Evolutionary conservation across 2,329 filamentous ascomycete genomes (phyloP), one percentile per base, ranked within the genome.

Genomic region (Pestalotiopsis sp.): DNA sequence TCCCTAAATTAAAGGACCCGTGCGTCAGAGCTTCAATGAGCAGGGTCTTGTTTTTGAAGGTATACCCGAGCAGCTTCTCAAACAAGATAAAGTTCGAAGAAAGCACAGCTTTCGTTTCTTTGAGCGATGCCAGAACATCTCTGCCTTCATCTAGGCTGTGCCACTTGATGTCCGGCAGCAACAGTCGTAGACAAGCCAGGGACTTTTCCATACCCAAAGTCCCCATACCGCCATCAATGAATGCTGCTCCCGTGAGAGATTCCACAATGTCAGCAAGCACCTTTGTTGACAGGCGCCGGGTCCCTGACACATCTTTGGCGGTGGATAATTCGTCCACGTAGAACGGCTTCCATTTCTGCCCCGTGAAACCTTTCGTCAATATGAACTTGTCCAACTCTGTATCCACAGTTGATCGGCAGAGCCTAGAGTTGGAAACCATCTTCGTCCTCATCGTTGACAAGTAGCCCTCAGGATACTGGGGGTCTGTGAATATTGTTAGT

Each of bases 261-360:
- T 98, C 95, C 0, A 97, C 86, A 0, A 98, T 90, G 73, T 98
- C 95, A 3, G 95, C 95, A 7, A 98, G 85, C 0, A 88, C 88
- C 76, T 98, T 98, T 1, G 89, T 91, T 0, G 93, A 66, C 69
- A 74, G 30, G 63, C 40, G 4, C 74, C 66, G 55, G 65, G 63
- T 69, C 24, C 40, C 20, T 3, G 48, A 10, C 4, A 30, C 9
- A 3, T 66, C 62, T 3, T 72, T 69, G 26, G 24, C 3, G 7
- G 69, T 62, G 11, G 82, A 69, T 1, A 82, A 73, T 20, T 86
- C 79, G 2, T 80, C 78, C 5, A 87, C 80, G 70, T 92, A 91
- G 0, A 86, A 79, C 0, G 93, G 91, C 1, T 83, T 80, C 95
- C 95, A 98, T 74, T 91, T 92, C 0, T 81, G 78, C 0, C 89